Conservation (phyloP, 2,329 filamentous ascomycete genomes). For the Colletotrichum paranaense region DNA sequence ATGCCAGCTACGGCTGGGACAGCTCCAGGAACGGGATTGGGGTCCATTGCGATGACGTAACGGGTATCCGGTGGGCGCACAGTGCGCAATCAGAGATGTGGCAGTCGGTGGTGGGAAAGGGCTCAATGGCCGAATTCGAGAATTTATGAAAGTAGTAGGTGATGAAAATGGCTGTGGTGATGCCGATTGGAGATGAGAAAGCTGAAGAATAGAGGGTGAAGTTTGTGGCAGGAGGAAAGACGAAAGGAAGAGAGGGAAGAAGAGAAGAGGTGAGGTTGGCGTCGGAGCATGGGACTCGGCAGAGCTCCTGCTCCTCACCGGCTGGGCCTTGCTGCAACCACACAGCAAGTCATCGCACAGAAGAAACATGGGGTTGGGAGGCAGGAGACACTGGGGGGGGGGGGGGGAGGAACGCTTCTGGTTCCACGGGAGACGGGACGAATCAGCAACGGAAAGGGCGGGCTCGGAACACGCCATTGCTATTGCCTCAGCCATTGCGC, state of each 20-base stretch:
- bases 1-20: slow-evolving; percentile 38
- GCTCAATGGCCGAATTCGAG: slow-evolving; percentile 25
- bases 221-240: slow-evolving; percentile 5
- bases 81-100: slow-evolving; percentile 15
- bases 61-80: slow-evolving; percentile 15
- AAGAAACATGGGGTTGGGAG: slow-evolving; percentile 31
- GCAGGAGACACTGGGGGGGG: neutral
- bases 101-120: neutral
- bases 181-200: slow-evolving; percentile 16
- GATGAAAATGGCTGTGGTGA: neutral
- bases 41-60: slow-evolving; percentile 51
- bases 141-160: neutral
- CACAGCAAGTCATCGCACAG: slow-evolving; percentile 34
- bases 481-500: slow-evolving; percentile 9
- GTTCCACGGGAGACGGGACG: slow-evolving; percentile 14
- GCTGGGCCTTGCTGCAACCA: slow-evolving; percentile 15
- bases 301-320: slow-evolving; percentile 1
- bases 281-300: slow-evolving; percentile 17
- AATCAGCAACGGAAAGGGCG: slow-evolving; percentile 33
- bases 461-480: slow-evolving; percentile 31
- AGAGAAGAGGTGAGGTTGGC: slow-evolving; percentile 35
- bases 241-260: slow-evolving; percentile 32
- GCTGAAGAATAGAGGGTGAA: slow-evolving; percentile 6
- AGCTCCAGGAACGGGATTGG: slow-evolving; percentile 37
- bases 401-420: neutral